Percentiles rank a stretch among this genome's conserved stretches.
Evolutionary conservation across 345 rosid species (phyloP).

Genomic region (Cardamine resedifolia): DNA sequence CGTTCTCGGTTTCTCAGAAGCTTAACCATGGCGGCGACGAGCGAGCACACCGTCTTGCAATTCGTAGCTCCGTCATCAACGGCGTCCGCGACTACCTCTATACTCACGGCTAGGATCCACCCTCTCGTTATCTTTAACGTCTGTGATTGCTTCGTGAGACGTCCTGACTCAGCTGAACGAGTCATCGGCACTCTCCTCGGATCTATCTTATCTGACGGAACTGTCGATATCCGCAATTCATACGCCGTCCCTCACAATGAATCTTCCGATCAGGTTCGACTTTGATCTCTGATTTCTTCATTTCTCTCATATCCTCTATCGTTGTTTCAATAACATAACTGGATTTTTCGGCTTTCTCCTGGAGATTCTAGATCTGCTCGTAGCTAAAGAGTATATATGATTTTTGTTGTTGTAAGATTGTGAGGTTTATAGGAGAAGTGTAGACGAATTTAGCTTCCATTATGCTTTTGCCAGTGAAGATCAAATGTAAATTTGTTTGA

Average conservation of each 20-base stretch:
- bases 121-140: slow-evolving; percentile 92
- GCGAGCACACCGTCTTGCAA: slow-evolving; percentile 70
- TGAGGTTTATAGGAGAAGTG: not conserved
- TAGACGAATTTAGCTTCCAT: slow-evolving; percentile 3
- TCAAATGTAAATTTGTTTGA: not conserved
- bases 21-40: slow-evolving; percentile 67
- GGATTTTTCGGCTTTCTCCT: not conserved
- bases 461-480: not conserved
- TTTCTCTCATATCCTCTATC: not conserved
- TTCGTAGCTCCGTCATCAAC: slow-evolving; percentile 46
- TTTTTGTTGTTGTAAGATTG: not conserved
- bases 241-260: slow-evolving; percentile 98
- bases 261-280: slow-evolving; percentile 72
- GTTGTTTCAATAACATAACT: not conserved
- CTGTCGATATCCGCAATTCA: slow-evolving; percentile 90
- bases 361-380: slow-evolving; percentile 23
- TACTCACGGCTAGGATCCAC: slow-evolving; percentile 65
- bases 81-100: slow-evolving; percentile 13
- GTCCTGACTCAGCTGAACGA: slow-evolving; percentile 91
- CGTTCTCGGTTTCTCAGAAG: slow-evolving; percentile 7
- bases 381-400: slow-evolving; percentile 1
- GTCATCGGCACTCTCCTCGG: slow-evolving; percentile 98
- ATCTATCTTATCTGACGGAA: slow-evolving; percentile 78
- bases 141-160: slow-evolving; percentile 91
- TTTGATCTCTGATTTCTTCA: not conserved